Evolutionary conservation across 164 flowering plant species (phyloP), one percentile per base, ranked within the genome.

Genomic region (Chloranthus sessilifolius): DNA sequence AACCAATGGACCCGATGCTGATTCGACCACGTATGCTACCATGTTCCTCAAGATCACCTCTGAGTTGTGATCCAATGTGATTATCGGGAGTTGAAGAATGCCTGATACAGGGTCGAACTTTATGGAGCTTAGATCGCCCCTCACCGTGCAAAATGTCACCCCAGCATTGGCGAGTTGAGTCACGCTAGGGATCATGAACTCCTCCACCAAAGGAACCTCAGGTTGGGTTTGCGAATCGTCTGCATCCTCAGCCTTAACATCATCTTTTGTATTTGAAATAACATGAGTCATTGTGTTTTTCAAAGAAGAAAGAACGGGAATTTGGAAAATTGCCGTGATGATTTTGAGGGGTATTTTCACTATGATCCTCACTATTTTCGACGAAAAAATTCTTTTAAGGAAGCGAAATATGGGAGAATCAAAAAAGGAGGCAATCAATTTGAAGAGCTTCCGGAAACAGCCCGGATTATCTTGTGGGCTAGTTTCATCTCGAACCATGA

Each of bases 11-110:
- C 61, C 64, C 5, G 60, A 49, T 23, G 55, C 56, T 1, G 34
- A 19, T 19, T 53, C 26, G 0, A 51, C 54, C 29, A 63, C 72
- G 16, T 53, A 63, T 5, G 72, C 72, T 16, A 68, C 72, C 42
- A 68, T 20, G 35, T 71, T 71, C 42, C 67, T 57, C 19, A 58
- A 16, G 1, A 57, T 16, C 4, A 52, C 54, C 14, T 63, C 67
- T 10, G 67, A 17, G 23, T 58, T 57, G 22, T 39, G 50, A 7
- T 58, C 62, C 36, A 63, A 9, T 15, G 30, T 41, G 39, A 47
- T 53, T 27, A 22, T 34, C 2, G 68, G 63, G 33, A 64, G 68
- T 46, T 30, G 14, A 12, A 64, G 9, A 12, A 54, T 47, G 42
- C 16, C 55, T 3, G 53, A 11, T 3, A 10, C 27, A 6, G 5